Conservation (phyloP, 768 basidiomycete species). For the Psilocybe sp. region DNA sequence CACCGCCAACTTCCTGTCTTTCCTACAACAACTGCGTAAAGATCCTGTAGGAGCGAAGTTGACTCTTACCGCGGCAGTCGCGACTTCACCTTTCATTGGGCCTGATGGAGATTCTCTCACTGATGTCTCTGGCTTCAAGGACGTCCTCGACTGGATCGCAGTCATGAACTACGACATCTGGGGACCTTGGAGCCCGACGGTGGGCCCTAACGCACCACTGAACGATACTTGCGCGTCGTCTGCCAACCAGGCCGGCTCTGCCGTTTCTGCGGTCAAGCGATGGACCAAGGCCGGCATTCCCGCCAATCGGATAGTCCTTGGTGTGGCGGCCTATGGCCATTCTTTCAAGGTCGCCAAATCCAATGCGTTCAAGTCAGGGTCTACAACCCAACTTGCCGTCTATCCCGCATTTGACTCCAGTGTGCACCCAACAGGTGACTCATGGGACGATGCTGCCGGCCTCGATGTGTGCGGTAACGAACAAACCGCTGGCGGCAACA, state of each 20-base stretch:
- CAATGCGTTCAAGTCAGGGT: constrained; percentile 41
- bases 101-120: constrained; percentile 52
- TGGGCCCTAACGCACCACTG: constrained; percentile 90
- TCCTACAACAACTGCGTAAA: constrained; percentile 70
- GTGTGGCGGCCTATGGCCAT: constrained; percentile 83
- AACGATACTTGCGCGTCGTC: constrained; percentile 69
- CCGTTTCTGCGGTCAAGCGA: constrained; percentile 61
- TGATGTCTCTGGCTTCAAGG: constrained; percentile 71
- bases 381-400: constrained; percentile 34
- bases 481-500: constrained; percentile 48
- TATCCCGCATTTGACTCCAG: constrained; percentile 54
- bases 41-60: constrained; percentile 51
- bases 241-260: constrained; percentile 67
- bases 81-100: constrained; percentile 38
- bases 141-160: constrained; percentile 52
- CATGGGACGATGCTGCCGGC: constrained; percentile 56
- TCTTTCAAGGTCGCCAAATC: constrained; percentile 54
- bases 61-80: constrained; percentile 52
- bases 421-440: constrained; percentile 54
- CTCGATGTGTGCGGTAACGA: constrained; percentile 55
- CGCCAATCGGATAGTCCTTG: constrained; percentile 64
- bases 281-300: constrained; percentile 84
- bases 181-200: constrained; percentile 58
- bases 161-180: constrained; percentile 75
- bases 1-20: constrained; percentile 73